Conservation (phyloP, 192 early-diverging fungal species). For the Linnemannia exigua region DNA sequence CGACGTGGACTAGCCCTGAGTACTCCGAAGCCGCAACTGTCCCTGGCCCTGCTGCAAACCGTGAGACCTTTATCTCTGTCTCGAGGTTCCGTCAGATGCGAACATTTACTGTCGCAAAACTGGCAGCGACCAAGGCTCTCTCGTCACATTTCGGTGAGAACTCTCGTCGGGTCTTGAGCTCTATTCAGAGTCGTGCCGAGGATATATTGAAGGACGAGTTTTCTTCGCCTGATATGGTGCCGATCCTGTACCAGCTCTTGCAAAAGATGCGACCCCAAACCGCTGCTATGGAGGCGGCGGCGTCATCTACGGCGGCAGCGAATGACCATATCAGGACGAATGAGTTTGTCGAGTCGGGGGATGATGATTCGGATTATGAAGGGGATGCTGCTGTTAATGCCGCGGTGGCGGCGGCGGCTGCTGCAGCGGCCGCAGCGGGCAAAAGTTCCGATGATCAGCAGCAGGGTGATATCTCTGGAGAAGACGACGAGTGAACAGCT, state of each 20-base stretch:
- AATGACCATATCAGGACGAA: not conserved
- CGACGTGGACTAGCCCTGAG: not conserved
- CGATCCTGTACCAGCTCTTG: not conserved
- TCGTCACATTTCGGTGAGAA: not conserved
- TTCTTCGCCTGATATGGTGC: not conserved
- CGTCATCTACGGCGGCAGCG: not conserved
- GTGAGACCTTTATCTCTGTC: not conserved
- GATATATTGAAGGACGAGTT: constrained; percentile 14
- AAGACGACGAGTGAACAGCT: constrained; percentile 9
- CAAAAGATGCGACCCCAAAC: not conserved
- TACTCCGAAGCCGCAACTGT: not conserved
- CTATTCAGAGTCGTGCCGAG: constrained; percentile 10
- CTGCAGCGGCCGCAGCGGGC: not conserved
- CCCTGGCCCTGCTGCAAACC: not conserved
- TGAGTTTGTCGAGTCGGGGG: not conserved
- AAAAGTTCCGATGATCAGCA: not conserved
- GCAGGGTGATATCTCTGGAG: not conserved
- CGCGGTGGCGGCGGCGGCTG: not conserved
- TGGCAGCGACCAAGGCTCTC: not conserved
- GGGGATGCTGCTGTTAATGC: not conserved
- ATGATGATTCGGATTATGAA: not conserved
- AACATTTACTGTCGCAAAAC: not conserved
- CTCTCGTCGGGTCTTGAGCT: not conserved
- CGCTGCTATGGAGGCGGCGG: not conserved
- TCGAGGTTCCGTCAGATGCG: constrained; percentile 6